phyloP scores from a whole-genome alignment of 441 rosid species.

The Euphorbia schlechtendalii region DNA sequence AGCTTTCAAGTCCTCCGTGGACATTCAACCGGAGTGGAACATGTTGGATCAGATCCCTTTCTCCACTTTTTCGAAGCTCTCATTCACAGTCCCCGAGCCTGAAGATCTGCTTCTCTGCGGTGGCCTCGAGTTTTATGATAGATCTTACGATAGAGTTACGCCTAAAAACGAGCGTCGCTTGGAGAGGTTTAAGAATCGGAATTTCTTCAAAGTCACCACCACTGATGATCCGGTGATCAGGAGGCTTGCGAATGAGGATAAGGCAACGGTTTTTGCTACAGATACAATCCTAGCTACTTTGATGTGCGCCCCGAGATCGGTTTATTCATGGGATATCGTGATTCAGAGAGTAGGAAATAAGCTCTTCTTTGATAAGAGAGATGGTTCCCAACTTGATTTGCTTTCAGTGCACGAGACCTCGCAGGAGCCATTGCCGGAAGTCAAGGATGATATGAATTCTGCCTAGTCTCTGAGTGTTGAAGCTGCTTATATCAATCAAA shows the following conservation, averaged over 20 bases:
- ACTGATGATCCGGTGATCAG: slow-evolving; percentile 88
- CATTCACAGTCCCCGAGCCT: slow-evolving; percentile 62
- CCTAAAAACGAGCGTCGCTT: slow-evolving; percentile 71
- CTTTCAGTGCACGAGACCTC: slow-evolving; percentile 81
- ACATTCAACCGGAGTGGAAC: slow-evolving; percentile 91
- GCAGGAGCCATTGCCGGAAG: slow-evolving; percentile 84
- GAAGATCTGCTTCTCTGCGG: slow-evolving; percentile 76
- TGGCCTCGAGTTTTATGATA: slow-evolving; percentile 62
- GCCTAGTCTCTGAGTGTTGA: slow-evolving; percentile 72
- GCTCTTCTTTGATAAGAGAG: slow-evolving; percentile 76
- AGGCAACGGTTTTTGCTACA: slow-evolving; percentile 80
- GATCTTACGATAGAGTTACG: slow-evolving; percentile 58
- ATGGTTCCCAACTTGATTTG: slow-evolving; percentile 81
- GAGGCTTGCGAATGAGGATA: slow-evolving; percentile 73
- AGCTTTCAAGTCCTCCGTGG: slow-evolving; percentile 67
- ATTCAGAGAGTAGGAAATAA: slow-evolving; percentile 81
- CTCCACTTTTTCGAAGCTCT: slow-evolving; percentile 69
- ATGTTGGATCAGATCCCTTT: slow-evolving; percentile 92
- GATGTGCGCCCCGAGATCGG: slow-evolving; percentile 84
- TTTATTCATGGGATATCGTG: slow-evolving; percentile 88
- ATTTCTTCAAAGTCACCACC: slow-evolving; percentile 87
- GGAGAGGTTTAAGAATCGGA: slow-evolving; percentile 78
- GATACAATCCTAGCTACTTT: slow-evolving; percentile 71
- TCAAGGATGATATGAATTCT: slow-evolving; percentile 83
- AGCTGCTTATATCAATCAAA: slow-evolving; percentile 85